Evolutionary conservation across 768 basidiomycete species (phyloP).

Genomic region (Tricholoma saponaceum): DNA sequence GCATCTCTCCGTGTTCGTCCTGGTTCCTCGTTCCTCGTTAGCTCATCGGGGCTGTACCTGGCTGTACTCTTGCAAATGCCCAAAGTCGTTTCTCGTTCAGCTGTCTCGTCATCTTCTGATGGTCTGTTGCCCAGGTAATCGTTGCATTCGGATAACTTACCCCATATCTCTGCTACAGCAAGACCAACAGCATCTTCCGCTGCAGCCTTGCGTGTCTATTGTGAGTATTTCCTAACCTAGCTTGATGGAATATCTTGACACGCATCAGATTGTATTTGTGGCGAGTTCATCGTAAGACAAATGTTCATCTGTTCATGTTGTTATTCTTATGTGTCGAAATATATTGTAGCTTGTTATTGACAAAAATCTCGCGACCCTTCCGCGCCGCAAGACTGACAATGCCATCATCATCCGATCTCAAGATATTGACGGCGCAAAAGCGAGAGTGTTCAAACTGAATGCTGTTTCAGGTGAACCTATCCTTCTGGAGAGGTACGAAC

Average conservation of each 20-base stretch:
- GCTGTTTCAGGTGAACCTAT: constrained; percentile 65
- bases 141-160: background rate
- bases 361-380: constrained; percentile 63
- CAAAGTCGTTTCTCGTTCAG: constrained; percentile 86
- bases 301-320: background rate
- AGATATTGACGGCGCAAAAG: constrained; percentile 50
- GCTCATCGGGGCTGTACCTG: too few species aligned
- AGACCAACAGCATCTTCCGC: constrained; percentile 77
- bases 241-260: constrained; percentile 7
- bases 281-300: constrained; percentile 74
- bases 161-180: constrained; percentile 38
- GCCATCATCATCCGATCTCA: constrained; percentile 78
- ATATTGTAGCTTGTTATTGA: constrained; percentile 71
- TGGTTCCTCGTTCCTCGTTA: background rate
- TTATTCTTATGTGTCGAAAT: constrained; percentile 1
- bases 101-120: constrained; percentile 84
- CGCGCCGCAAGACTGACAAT: constrained; percentile 71
- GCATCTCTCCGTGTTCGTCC: background rate
- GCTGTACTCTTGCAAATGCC: constrained; percentile 55
- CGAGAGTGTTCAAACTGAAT: constrained; percentile 85
- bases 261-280: constrained; percentile 74
- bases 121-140: constrained; percentile 40
- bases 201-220: constrained; percentile 77
- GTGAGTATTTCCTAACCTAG: constrained; percentile 38
- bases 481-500: constrained; percentile 69